Base-by-base conservation (phyloP, 2,329 filamentous ascomycete genomes). In the Xylaria sp. region DNA sequence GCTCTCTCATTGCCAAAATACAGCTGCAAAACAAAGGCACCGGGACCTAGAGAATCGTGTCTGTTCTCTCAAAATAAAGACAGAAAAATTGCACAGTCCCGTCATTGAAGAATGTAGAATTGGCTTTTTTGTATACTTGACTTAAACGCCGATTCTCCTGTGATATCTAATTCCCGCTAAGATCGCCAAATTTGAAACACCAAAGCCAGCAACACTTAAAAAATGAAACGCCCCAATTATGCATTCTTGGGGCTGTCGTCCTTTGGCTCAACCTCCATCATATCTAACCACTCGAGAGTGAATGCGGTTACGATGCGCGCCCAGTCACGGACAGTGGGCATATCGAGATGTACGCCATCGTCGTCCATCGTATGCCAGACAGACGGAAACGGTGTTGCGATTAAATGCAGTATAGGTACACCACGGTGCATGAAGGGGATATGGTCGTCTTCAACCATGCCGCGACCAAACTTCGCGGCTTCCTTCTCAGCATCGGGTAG, bases 221-320 rank as follows among this genome's bases (percentile, higher is more conserved):
- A 64, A 39, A 12, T 48, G 15, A 66, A 67, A 31, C 48, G 25
- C 9, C 10, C 12, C 41, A 20, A 36, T 65, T 52, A 70, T 13
- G 25, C 49, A 23, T 31, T 41, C n/a, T 31, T 56, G 13, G 58
- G 52, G 39, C 10, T 61, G 28, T 57, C 62, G 23, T 72, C 70
- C 57, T 74, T 73, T 15, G 80, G 77, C 65, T 78, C 75, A 7
- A 82, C 77, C 70, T 82, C 79, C 78, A 80, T 81, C 76, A 94
- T 82, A 74, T 94, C 93, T 83, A 96, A 85, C 91, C 92, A 96
- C 78, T 95, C 92, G 3, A 91, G 87, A 54, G 88, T 86, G 81
- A 96, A 96, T 0, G 89, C 92, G 0, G 90, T 89, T 2, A 92
- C 83, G 39, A 96, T 86, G 74, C 86, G 87, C 20, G 90, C 86